phyloP scores from a whole-genome alignment of 768 basidiomycete genomes.

The Sarcodon aspratus region DNA sequence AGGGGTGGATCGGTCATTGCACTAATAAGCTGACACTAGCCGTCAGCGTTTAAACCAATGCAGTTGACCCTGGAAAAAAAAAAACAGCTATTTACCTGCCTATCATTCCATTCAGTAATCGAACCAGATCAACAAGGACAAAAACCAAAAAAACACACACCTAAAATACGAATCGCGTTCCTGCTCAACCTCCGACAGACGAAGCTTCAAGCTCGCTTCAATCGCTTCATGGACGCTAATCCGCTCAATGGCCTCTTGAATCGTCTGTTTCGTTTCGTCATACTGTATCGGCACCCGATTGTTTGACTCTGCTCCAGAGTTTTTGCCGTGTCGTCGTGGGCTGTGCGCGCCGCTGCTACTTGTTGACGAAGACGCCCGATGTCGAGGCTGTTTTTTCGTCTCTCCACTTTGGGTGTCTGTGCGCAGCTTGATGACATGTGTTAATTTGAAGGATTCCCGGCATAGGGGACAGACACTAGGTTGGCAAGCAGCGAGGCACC shows the following conservation, averaged over 20 bases:
- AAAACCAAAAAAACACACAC: background rate
- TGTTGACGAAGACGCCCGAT: background rate
- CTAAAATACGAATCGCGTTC: background rate
- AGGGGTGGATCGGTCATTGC: background rate
- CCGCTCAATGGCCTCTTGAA: background rate
- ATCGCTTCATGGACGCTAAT: background rate
- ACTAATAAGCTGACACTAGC: background rate
- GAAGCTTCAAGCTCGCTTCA: background rate
- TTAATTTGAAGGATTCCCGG: conserved; percentile 45
- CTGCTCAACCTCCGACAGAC: background rate
- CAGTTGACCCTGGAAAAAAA: too few species aligned
- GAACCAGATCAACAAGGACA: too few species aligned
- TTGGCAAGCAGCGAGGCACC: conserved; percentile 43
- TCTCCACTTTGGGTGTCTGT: conserved; percentile 49
- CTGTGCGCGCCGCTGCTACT: background rate
- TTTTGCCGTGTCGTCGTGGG: background rate
- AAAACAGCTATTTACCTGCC: too few species aligned
- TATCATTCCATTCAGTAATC: too few species aligned
- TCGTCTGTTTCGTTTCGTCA: background rate
- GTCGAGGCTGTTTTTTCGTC: conserved; percentile 3
- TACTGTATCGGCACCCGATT: background rate
- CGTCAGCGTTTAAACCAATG: background rate
- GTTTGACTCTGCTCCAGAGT: background rate
- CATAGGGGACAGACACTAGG: conserved; percentile 56
- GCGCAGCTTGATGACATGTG: conserved; percentile 31